Conservation (phyloP, 208 protist genomes). For the Herpetomonas tarakana region DNA sequence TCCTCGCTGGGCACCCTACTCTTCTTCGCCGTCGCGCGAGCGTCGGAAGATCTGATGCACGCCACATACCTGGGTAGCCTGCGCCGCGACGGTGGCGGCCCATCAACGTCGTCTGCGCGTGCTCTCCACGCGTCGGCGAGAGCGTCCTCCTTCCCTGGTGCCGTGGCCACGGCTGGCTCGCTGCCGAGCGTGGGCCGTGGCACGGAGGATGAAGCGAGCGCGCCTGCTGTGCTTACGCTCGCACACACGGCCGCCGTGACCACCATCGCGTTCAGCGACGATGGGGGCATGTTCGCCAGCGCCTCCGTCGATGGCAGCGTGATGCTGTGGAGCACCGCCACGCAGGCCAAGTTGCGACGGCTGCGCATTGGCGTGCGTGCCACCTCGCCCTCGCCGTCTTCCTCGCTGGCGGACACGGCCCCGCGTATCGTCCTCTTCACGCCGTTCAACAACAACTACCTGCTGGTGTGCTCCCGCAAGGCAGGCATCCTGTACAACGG, state of each 20-base stretch:
- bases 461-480: conserved; percentile 47
- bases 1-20: conserved; percentile 41
- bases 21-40: conserved; percentile 24
- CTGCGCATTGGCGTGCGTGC: conserved; percentile 2
- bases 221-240: conserved; percentile 5
- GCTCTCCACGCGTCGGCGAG: conserved; percentile 3
- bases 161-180: neutral
- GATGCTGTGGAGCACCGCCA: conserved; percentile 25
- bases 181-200: too few species aligned
- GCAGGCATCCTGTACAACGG: conserved; percentile 57
- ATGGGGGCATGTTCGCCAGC: conserved; percentile 25
- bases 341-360: conserved; percentile 21
- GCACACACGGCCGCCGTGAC: conserved; percentile 15
- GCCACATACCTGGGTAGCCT: conserved; percentile 31
- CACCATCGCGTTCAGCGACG: conserved; percentile 22
- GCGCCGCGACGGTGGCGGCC: conserved; percentile 21
- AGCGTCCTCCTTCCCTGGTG: neutral
- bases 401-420: conserved; percentile 6
- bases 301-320: conserved; percentile 24
- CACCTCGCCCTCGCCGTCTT: neutral
- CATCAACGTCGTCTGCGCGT: conserved; percentile 23
- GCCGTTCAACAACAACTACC: conserved; percentile 75
- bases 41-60: conserved; percentile 3
- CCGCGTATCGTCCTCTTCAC: conserved; percentile 48
- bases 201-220: neutral